A percentile compares a stretch with the other conserved stretches of the same genome.
These are phyloP conservation scores for Scopulariopsis brevicaulis DNA, from an alignment of 2,329 filamentous ascomycete genomes.

Conservation along the genomic window DNA sequence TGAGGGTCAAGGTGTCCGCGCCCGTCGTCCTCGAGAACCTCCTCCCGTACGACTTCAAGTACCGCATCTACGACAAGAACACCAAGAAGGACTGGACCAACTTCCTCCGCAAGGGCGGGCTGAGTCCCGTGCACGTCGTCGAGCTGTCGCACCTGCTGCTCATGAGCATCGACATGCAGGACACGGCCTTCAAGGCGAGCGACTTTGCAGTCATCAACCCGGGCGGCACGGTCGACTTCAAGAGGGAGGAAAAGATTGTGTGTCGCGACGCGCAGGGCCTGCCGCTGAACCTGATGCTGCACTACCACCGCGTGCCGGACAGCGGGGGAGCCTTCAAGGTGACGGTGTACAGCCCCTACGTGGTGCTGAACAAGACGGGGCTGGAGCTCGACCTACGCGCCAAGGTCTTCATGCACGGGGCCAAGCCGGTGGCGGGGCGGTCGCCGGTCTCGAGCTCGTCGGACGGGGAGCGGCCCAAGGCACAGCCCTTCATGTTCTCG, in stretches of 20 bases:
- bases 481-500: conserved; percentile 91
- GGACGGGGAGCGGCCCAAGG: conserved; percentile 51
- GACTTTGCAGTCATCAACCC: conserved; percentile 97
- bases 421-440: conserved; percentile 75
- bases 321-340: conserved; percentile 95
- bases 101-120: conserved; percentile 89
- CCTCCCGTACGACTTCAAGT: conserved; percentile 96
- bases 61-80: conserved; percentile 97
- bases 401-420: conserved; percentile 77
- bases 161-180: conserved; percentile 92
- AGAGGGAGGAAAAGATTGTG: conserved; percentile 64
- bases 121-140: conserved; percentile 94
- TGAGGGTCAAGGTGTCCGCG: conserved; percentile 84
- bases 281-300: conserved; percentile 68
- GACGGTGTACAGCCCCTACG: conserved; percentile 88
- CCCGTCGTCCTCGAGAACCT: conserved; percentile 92
- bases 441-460: conserved; percentile 41
- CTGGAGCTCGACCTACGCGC: conserved; percentile 78
- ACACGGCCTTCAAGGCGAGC: conserved; percentile 86
- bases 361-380: conserved; percentile 91
- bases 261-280: conserved; percentile 80
- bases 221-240: conserved; percentile 77
- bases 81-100: conserved; percentile 99
- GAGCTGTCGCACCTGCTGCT: conserved; percentile 89
- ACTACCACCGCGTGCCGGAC: conserved; percentile 83